Conservation (phyloP, 2,329 filamentous ascomycete species). For the Ophiosphaerella korrae region DNA sequence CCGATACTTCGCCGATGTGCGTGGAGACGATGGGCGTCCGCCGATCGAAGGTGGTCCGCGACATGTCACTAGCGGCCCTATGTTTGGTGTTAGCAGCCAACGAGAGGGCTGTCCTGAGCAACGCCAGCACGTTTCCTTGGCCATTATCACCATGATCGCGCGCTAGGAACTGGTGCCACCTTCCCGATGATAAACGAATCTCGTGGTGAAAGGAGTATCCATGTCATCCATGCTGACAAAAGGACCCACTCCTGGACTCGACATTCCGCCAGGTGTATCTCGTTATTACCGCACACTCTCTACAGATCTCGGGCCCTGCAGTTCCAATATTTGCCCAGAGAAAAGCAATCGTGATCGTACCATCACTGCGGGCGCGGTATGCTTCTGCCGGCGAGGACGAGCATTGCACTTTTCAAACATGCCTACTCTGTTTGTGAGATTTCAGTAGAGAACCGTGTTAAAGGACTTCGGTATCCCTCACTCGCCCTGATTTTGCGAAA, state of each 20-base stretch:
- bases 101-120: slow-evolving; percentile 5
- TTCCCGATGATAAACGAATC: slow-evolving; percentile 28
- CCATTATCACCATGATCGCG: slow-evolving; percentile 15
- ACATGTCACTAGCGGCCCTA: neutral
- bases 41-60: neutral
- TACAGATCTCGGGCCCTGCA: too few species aligned
- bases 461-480: neutral
- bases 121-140: slow-evolving; percentile 11
- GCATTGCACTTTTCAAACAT: too few species aligned
- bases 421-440: too few species aligned
- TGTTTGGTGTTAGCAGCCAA: slow-evolving; percentile 3
- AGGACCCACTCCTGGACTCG: neutral
- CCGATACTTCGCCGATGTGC: neutral
- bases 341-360: neutral
- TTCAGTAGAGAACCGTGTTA: too few species aligned
- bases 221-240: neutral
- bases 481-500: neutral
- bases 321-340: neutral
- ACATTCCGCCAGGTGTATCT: neutral
- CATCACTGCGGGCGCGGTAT: neutral
- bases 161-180: slow-evolving; percentile 30
- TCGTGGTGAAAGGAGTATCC: slow-evolving; percentile 2
- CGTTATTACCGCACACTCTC: too few species aligned
- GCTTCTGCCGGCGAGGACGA: too few species aligned
- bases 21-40: too few species aligned